Conservation (phyloP, 2,329 filamentous ascomycete genomes). For the Aspergillus pseudonomiae region DNA sequence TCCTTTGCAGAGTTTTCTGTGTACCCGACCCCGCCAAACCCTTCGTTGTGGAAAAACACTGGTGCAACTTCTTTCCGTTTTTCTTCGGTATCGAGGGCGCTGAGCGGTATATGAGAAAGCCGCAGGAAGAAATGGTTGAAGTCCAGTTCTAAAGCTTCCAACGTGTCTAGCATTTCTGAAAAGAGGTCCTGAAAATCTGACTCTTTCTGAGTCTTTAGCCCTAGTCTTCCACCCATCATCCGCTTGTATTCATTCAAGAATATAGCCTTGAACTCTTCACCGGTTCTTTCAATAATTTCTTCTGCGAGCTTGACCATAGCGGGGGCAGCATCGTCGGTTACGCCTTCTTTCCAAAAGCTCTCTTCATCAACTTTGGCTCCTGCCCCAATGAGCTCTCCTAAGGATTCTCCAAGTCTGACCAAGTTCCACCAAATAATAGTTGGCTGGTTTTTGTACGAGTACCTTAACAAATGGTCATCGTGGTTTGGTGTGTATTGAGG, state of each 20-base stretch:
- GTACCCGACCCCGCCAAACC: constrained; percentile 59
- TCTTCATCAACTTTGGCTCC: constrained; percentile 72
- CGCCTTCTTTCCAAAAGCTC: constrained; percentile 71
- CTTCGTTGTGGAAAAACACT: constrained; percentile 80
- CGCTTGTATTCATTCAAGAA: constrained; percentile 89
- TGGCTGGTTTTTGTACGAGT: constrained; percentile 91
- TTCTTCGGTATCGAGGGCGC: constrained; percentile 66
- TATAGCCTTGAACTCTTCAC: constrained; percentile 84
- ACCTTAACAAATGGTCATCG: constrained; percentile 84
- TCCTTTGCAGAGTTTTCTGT: constrained; percentile 67
- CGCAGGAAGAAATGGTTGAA: constrained; percentile 93
- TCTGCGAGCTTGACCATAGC: constrained; percentile 80
- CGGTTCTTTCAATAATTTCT: constrained; percentile 74
- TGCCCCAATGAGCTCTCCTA: constrained; percentile 85
- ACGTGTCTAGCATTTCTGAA: constrained; percentile 76
- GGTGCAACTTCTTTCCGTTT: constrained; percentile 66
- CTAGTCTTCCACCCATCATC: constrained; percentile 78
- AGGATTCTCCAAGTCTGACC: constrained; percentile 82
- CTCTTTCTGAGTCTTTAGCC: constrained; percentile 69
- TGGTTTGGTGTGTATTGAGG: constrained; percentile 95
- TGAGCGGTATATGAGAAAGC: constrained; percentile 65
- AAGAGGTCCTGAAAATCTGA: constrained; percentile 80
- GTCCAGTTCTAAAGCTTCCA: constrained; percentile 82
- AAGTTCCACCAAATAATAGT: constrained; percentile 99
- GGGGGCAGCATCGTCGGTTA: constrained; percentile 68